Evolutionary conservation across 2,329 filamentous ascomycete species (phyloP).

Genomic region (Fusarium sororula): DNA sequence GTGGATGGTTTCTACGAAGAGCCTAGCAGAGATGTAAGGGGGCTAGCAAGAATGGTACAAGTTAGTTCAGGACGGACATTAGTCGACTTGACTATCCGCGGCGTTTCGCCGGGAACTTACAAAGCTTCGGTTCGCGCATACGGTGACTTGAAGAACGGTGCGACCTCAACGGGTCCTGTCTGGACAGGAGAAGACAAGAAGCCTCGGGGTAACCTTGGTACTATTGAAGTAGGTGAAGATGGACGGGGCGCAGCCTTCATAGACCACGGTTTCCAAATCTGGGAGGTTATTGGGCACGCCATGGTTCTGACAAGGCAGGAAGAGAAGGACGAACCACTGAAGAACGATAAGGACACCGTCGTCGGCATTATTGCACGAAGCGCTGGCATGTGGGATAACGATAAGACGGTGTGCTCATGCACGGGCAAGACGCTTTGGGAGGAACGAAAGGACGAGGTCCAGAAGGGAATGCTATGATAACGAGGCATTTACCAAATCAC

Average conservation of each 20-base stretch:
- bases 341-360: constrained; percentile 84
- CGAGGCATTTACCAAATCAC: constrained; percentile 9
- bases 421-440: constrained; percentile 99
- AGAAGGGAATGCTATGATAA: constrained; percentile 85
- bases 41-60: constrained; percentile 93
- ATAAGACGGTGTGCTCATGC: constrained; percentile 98
- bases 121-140: constrained; percentile 84
- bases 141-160: constrained; percentile 86
- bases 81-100: constrained; percentile 86
- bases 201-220: constrained; percentile 70
- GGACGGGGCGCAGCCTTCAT: constrained; percentile 84
- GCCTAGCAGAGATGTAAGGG: constrained; percentile 72
- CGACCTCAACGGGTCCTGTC: constrained; percentile 81
- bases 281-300: constrained; percentile 95
- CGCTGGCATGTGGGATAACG: constrained; percentile 98
- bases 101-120: constrained; percentile 83
- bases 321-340: constrained; percentile 61
- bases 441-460: constrained; percentile 88
- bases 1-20: constrained; percentile 55
- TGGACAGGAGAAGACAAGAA: constrained; percentile 70
- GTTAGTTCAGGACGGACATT: constrained; percentile 81
- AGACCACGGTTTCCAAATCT: constrained; percentile 84
- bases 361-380: constrained; percentile 95
- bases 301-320: constrained; percentile 81
- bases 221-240: constrained; percentile 76